Base-by-base conservation (phyloP, 176 grass and related monocot genomes). In the Phyllostachys edulis region DNA sequence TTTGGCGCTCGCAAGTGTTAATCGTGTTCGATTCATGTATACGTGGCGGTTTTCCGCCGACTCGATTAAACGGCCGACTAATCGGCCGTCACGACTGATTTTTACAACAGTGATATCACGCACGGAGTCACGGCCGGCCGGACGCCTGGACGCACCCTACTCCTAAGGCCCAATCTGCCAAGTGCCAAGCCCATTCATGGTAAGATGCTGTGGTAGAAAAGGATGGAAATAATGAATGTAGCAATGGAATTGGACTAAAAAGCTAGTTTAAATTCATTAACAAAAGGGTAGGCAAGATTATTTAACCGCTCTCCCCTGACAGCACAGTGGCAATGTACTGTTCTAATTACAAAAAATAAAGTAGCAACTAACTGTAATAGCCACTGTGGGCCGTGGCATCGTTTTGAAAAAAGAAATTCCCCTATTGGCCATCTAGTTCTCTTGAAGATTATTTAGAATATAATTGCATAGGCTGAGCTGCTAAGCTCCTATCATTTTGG, bases 381-480 rank as follows among this genome's bases (percentile, higher is more conserved):
- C 12, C 67, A 50, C 5, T 63, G 42, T 71, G 14, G 51, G 17
- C 3, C 50, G 41, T 60, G n/a, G 51, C 37, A 61, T 78, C 3
- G 23, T 50, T 74, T 52, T 66, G 13, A 52, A 39, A 66, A 60
- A 39, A 24, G 18, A 16, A 70, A 41, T 17, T 44, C 5, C 13
- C 1, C 10, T 55, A 54, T 24, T 80, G 12, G 17, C 6, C 17
- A 78, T 68, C 44, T 67, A 38, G 7, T 70, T 70, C 15, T 55
- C 67, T 54, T 70, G 2, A 71, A 45, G 34, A 68, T 57, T 21
- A 57, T 24, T 56, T 57, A 71, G 38, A 29, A 82, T 34, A 68
- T 80, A 68, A 65, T 67, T 69, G 49, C 47, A 69, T 54, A 73
- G 51, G 27, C 68, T 26, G 81, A 67, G 21, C 15, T 74, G 29